These are phyloP conservation scores for Golubevia pallescens DNA, from an alignment of 1,284 basidiomycete species.

Conservation along the genomic window DNA sequence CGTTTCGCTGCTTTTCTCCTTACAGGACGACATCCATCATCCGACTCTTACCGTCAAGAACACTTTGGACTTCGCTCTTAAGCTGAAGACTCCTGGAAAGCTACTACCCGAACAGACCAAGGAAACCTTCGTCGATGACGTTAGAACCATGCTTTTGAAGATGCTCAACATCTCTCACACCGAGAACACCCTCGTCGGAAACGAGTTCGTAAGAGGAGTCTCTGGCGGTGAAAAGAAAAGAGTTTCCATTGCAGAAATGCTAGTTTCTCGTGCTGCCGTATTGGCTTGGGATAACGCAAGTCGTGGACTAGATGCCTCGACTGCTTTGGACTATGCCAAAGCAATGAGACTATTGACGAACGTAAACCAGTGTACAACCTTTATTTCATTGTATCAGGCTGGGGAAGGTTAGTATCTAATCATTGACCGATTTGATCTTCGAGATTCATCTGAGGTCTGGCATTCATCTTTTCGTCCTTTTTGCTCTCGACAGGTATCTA, in stretches of 20 bases:
- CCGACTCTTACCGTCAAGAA: slow-evolving; percentile 73
- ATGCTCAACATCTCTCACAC: slow-evolving; percentile 55
- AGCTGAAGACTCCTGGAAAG: slow-evolving; percentile 30
- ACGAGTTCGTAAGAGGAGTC: slow-evolving; percentile 38
- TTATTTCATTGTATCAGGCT: slow-evolving; percentile 53
- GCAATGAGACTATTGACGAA: slow-evolving; percentile 43
- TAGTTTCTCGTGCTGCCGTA: slow-evolving; percentile 29
- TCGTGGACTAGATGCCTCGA: slow-evolving; percentile 2
- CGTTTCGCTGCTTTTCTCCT: no score
- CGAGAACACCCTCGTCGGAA: slow-evolving; percentile 45
- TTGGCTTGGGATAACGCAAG: slow-evolving; percentile 36
- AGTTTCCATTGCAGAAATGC: slow-evolving; percentile 36
- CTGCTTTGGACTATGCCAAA: slow-evolving; percentile 51
- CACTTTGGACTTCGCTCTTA: slow-evolving; percentile 44
- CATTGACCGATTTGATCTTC: no score
- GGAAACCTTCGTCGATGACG: slow-evolving; percentile 32
- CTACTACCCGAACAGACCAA: slow-evolving; percentile 29
- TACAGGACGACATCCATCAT: slow-evolving; percentile 75
- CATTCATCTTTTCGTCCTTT: slow-evolving; percentile 71
- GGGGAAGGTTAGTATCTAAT: no score
- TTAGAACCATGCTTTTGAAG: slow-evolving; percentile 44
- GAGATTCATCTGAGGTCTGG: slow-evolving; percentile 37
- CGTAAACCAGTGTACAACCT: slow-evolving; percentile 33
- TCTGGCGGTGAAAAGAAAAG: slow-evolving; percentile 20
- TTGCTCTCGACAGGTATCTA: slow-evolving; percentile 70